Conservation (phyloP, 257 asterid genomes). For the Primulina huaijiensis region DNA sequence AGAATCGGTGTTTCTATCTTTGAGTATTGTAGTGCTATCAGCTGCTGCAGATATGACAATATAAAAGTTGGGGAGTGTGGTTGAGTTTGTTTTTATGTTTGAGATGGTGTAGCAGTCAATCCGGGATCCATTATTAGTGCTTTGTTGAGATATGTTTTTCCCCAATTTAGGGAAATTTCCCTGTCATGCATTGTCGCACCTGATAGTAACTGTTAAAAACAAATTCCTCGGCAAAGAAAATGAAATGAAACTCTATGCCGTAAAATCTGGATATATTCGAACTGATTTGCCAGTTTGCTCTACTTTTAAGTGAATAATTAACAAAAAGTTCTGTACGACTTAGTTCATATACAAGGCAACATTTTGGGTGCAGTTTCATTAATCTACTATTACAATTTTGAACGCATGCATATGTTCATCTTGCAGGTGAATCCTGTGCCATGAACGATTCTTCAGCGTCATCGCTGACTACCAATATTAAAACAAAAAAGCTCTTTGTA, state of each 20-base stretch:
- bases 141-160: background rate
- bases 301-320: no score
- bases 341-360: background rate
- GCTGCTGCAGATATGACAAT: background rate
- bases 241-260: background rate
- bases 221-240: no score
- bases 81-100: background rate
- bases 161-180: background rate
- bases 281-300: no score
- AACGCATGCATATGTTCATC: conserved; percentile 17
- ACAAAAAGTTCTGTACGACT: no score
- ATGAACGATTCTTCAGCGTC: conserved; percentile 39
- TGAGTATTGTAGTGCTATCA: background rate
- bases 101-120: background rate
- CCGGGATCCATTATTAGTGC: background rate
- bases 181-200: no score
- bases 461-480: conserved; percentile 40
- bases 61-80: background rate
- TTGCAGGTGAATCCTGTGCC: conserved; percentile 39
- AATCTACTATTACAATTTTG: conserved; percentile 14
- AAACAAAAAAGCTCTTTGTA: conserved; percentile 87
- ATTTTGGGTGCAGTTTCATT: background rate
- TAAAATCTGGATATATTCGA: no score
- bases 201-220: background rate
- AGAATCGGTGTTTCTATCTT: background rate